Evolutionary conservation across 805 yeast genomes (phyloP).

Genomic region (Jamesozyma jinghongensis): DNA sequence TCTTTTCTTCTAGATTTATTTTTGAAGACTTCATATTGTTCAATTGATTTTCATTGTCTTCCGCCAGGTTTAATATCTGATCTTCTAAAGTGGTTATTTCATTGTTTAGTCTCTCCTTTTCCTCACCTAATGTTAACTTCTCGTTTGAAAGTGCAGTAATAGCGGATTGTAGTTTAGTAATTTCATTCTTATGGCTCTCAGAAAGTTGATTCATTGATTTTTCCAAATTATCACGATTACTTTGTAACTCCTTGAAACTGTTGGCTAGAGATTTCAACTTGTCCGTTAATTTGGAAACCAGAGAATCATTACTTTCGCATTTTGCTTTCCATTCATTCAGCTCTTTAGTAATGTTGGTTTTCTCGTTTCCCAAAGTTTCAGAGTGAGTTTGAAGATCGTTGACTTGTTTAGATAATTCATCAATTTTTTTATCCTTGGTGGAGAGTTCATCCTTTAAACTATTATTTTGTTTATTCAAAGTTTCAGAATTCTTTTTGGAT

Average conservation of each 20-base stretch:
- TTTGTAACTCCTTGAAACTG: slow-evolving; percentile 22
- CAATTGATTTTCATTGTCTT: background rate
- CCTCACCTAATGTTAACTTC: slow-evolving; percentile 2
- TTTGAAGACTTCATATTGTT: background rate
- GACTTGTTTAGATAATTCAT: slow-evolving; percentile 8
- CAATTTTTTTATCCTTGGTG: slow-evolving; percentile 15
- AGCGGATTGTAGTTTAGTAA: slow-evolving; percentile 8
- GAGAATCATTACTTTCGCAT: slow-evolving; percentile 26
- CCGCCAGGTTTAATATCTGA: background rate
- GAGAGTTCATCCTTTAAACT: slow-evolving; percentile 12
- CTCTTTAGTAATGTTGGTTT: slow-evolving; percentile 17
- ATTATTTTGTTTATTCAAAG: slow-evolving; percentile 18
- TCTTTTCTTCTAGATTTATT: background rate
- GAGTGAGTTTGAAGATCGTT: slow-evolving; percentile 7
- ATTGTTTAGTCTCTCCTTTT: background rate
- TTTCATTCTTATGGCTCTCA: slow-evolving; percentile 8
- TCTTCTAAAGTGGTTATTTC: background rate
- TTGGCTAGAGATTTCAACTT: slow-evolving; percentile 38
- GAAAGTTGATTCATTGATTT: slow-evolving; percentile 7
- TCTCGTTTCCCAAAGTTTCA: slow-evolving; percentile 17
- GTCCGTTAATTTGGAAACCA: slow-evolving; percentile 37
- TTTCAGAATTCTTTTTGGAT: slow-evolving; percentile 28
- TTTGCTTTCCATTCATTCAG: slow-evolving; percentile 19
- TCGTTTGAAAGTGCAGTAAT: slow-evolving; percentile 7
- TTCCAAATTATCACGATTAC: slow-evolving; percentile 18